A percentile compares a stretch with the other conserved stretches of the same genome.
phyloP scores from a whole-genome alignment of 805 yeast genomes.

The Starmera dryadoides region DNA sequence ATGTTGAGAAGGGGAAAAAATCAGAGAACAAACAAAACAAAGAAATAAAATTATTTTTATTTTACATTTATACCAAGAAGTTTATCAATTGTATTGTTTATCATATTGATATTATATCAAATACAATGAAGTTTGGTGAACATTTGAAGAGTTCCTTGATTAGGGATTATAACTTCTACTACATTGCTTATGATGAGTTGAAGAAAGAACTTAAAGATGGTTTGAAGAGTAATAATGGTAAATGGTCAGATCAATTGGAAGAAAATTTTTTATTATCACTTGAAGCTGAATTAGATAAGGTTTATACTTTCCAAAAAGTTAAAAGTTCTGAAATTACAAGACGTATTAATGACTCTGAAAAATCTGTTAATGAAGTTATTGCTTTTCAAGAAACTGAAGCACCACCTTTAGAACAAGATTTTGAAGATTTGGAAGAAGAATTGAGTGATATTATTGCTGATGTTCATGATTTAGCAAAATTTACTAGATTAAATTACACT shows the following conservation, averaged over 20 bases:
- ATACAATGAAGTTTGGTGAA: conserved; percentile 88
- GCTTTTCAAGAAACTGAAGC: conserved; percentile 41
- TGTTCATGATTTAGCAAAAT: conserved; percentile 94
- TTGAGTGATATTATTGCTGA: conserved; percentile 88
- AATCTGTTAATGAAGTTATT: conserved; percentile 60
- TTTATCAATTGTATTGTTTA: no score
- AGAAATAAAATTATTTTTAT: no score
- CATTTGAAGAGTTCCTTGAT: conserved; percentile 84
- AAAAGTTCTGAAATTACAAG: conserved; percentile 82
- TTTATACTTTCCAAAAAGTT: conserved; percentile 82
- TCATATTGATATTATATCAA: no score
- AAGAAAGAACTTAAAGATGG: conserved; percentile 74
- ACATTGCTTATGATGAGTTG: conserved; percentile 85
- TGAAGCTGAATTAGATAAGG: conserved; percentile 87
- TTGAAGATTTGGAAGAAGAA: conserved; percentile 69
- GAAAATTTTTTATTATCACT: conserved; percentile 69
- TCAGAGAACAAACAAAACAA: no score
- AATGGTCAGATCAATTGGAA: conserved; percentile 76
- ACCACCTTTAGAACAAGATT: conserved; percentile 58
- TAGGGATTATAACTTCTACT: conserved; percentile 85
- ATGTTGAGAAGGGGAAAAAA: no score
- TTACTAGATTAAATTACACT: conserved; percentile 87
- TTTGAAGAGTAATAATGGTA: conserved; percentile 43
- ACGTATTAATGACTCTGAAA: conserved; percentile 77
- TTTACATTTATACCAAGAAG: background rate